Evolutionary conservation across 805 yeast species (phyloP).

Genomic region (Metschnikowia amazonensis): DNA sequence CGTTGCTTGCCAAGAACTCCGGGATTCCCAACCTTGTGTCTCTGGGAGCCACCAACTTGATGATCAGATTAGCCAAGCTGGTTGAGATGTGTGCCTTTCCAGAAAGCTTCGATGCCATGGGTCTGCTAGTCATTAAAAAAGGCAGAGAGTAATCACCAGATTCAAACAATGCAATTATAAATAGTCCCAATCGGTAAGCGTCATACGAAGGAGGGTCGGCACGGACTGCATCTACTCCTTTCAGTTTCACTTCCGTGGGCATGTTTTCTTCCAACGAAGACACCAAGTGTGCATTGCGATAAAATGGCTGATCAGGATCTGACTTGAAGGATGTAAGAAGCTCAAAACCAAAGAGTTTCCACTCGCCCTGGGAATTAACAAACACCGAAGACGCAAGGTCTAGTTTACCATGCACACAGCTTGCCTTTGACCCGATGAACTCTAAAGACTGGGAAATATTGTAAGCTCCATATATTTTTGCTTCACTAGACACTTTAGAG

Average conservation of each 20-base stretch:
- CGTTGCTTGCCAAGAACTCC: slow-evolving; percentile 26
- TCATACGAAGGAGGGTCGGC: slow-evolving; percentile 49
- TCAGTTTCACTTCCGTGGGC: slow-evolving; percentile 47
- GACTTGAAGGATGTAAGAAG: slow-evolving; percentile 47
- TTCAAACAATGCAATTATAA: slow-evolving; percentile 48
- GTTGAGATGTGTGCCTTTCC: slow-evolving; percentile 29
- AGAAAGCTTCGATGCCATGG: slow-evolving; percentile 3
- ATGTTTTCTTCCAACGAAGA: slow-evolving; percentile 25
- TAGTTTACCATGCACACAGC: slow-evolving; percentile 63
- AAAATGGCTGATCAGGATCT: slow-evolving; percentile 44
- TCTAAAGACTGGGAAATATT: slow-evolving; percentile 52
- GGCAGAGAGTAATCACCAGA: slow-evolving; percentile 12
- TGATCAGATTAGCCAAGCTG: slow-evolving; percentile 31
- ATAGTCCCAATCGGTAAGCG: slow-evolving; percentile 58
- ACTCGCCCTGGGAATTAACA: slow-evolving; percentile 67
- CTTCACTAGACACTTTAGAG: slow-evolving; percentile 25
- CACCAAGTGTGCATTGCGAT: slow-evolving; percentile 28
- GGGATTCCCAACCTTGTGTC: slow-evolving; percentile 30
- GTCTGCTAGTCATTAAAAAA: background rate
- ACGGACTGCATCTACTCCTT: slow-evolving; percentile 42
- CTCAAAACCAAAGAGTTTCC: slow-evolving; percentile 85
- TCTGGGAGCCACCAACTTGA: slow-evolving; percentile 35
- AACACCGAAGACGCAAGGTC: slow-evolving; percentile 50
- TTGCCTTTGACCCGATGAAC: slow-evolving; percentile 55
- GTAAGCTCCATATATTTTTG: slow-evolving; percentile 52